Evolutionary conservation across 148 eudicot genomes (phyloP).

Genomic region (Euryodendron excelsum): DNA sequence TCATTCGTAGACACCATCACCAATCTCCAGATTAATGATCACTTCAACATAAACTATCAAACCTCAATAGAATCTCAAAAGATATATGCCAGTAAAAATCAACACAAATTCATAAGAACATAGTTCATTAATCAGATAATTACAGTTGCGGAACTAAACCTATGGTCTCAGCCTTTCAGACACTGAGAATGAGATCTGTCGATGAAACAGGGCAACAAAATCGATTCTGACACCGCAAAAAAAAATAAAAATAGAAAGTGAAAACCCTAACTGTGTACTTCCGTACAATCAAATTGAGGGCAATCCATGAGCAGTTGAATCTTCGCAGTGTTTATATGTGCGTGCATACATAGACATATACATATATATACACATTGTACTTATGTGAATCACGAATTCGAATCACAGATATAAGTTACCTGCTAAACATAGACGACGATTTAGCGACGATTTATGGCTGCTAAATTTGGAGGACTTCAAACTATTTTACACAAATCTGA

Average conservation of each 20-base stretch:
- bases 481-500: constrained; percentile 14
- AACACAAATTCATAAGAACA: background rate
- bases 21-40: constrained; percentile 6
- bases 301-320: background rate
- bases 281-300: background rate
- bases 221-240: background rate
- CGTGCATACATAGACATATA: background rate
- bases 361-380: background rate
- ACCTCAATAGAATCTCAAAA: background rate
- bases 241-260: background rate
- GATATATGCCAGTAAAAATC: background rate
- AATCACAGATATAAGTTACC: background rate
- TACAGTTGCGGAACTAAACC: background rate
- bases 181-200: constrained; percentile 10
- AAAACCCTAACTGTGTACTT: background rate
- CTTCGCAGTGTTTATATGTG: background rate
- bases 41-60: no score
- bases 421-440: background rate
- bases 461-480: background rate
- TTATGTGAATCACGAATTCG: background rate
- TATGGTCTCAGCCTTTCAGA: background rate
- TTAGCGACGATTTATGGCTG: background rate
- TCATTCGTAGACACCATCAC: constrained; percentile 68
- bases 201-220: background rate
- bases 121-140: background rate